Base-by-base conservation (phyloP, 2,329 filamentous ascomycete genomes). In the Fusarium poae region DNA sequence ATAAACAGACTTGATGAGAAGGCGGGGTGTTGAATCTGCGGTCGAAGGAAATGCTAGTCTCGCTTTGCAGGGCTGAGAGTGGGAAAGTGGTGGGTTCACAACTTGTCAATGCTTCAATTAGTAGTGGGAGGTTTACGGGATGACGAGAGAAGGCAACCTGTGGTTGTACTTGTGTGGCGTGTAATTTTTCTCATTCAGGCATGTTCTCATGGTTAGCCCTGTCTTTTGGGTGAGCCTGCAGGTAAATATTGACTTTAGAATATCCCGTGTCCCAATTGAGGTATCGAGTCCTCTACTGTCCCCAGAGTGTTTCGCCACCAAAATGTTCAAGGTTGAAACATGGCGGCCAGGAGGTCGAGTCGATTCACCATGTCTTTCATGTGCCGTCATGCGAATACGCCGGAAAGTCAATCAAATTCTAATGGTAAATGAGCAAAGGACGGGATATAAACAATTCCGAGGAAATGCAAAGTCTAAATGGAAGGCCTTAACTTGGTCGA, bases 101-200 rank as follows among this genome's bases (percentile, higher is more conserved):
- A 35, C 46, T 70, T 18, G 52, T 54, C n/a, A 67, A 70, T 42
- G 23, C 62, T n/a, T 21, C 52, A 6, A 56, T n/a, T n/a, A n/a
- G n/a, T 64, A 23, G 21, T 59, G n/a, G 62, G 51, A 56, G 58
- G 62, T 11, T 46, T 46, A n/a, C 51, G 35, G 13, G 39, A 69
- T 20, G 29, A 42, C n/a, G 40, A 69, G 43, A 56, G 43, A 39
- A 51, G 46, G n/a, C 40, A 30, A 13, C 42, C 46, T 18, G 34
- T 60, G 16, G 45, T 21, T 15, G 57, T 55, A 18, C 9, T 45
- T 5, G 43, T 65, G 25, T 65, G 30, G 20, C 20, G 1, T 21
- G 20, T 10, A 10, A 3, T n/a, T 11, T 7, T 10, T 6, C 5
- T 3, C 21, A 12, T 27, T 20, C n/a, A 6, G 27, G 23, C 10